Evolutionary conservation across 306 rosid species (phyloP).

Genomic region (Lathyrus sativus): DNA sequence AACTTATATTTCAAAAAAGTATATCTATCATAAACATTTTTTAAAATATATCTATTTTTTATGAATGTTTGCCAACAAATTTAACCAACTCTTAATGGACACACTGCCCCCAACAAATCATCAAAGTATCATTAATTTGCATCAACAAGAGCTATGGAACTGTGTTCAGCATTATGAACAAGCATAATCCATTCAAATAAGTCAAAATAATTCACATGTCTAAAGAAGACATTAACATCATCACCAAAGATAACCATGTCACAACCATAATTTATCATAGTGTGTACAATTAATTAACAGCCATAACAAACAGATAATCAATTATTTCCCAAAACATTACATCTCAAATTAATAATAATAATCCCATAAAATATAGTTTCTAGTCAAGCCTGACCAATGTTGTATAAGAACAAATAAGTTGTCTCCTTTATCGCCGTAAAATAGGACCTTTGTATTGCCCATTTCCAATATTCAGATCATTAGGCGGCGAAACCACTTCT

Average conservation of each 20-base stretch:
- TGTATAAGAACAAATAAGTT: constrained; percentile 1
- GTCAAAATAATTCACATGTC: constrained; percentile 1
- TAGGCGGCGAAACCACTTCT: no score
- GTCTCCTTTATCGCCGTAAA: constrained; percentile 32
- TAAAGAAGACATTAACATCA: constrained; percentile 9
- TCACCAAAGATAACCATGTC: constrained; percentile 13
- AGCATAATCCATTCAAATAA: neutral
- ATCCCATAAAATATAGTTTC: constrained; percentile 22
- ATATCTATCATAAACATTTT: no score
- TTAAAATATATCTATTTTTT: no score
- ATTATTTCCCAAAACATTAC: constrained; percentile 30
- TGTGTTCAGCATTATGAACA: neutral
- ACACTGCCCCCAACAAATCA: no score
- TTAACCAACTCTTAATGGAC: no score
- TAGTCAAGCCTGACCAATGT: constrained; percentile 32
- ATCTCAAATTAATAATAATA: constrained; percentile 7
- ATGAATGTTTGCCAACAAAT: no score
- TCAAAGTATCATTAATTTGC: neutral
- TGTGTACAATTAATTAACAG: constrained; percentile 41
- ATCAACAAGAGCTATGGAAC: neutral
- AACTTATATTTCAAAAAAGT: no score
- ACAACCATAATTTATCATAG: constrained; percentile 28
- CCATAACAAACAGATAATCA: constrained; percentile 26
- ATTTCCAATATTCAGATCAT: no score
- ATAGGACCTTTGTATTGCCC: no score